Conservation (phyloP, 2,329 filamentous ascomycete species). For the Nannizzia gypsea region DNA sequence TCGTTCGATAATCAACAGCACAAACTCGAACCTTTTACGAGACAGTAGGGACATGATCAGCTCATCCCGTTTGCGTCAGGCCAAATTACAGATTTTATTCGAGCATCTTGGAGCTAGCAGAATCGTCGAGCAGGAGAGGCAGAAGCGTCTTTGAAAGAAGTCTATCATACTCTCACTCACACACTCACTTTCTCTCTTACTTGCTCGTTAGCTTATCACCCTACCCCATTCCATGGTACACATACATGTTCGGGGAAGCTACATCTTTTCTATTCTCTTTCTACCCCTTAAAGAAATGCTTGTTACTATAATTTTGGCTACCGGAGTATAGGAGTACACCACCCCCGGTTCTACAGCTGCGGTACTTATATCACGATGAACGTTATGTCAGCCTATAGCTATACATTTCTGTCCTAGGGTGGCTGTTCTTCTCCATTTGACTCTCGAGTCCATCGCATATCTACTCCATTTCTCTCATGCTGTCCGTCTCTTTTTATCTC, state of each 20-base stretch:
- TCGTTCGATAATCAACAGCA: constrained; percentile 9
- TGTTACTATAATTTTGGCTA: not conserved
- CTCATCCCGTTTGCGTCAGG: constrained; percentile 13
- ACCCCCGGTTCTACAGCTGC: not conserved
- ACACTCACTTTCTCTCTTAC: not conserved
- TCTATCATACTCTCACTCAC: not conserved
- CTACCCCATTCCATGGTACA: not conserved
- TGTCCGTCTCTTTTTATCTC: not conserved
- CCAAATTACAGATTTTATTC: constrained; percentile 17
- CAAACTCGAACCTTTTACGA: constrained; percentile 4
- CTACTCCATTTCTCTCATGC: not conserved
- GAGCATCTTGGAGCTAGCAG: constrained; percentile 18
- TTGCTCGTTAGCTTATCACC: not conserved
- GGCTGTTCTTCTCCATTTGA: not conserved
- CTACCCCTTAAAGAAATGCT: not conserved
- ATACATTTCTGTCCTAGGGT: not conserved
- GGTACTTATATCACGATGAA: constrained; percentile 1
- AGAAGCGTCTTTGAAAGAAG: not conserved
- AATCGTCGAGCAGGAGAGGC: constrained; percentile 13
- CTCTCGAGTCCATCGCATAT: not conserved
- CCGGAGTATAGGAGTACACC: not conserved
- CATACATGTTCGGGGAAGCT: constrained; percentile 1
- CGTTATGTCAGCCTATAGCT: not conserved
- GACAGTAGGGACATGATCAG: constrained; percentile 7
- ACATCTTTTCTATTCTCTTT: not conserved